These are phyloP conservation scores for Zychaea mexicana DNA, from an alignment of 371 early-diverging fungal species.

Conservation along the genomic window DNA sequence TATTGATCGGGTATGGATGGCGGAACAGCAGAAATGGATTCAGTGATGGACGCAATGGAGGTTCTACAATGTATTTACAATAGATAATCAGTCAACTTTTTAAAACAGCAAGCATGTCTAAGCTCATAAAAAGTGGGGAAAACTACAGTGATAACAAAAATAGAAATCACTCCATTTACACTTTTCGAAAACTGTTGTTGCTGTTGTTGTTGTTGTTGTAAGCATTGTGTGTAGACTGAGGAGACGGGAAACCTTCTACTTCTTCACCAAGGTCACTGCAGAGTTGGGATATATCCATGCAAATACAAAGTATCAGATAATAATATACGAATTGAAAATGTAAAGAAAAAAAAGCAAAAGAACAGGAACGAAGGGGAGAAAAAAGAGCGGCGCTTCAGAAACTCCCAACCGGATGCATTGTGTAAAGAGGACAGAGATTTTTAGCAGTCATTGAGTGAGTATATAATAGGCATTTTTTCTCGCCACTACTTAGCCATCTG, in stretches of 20 bases:
- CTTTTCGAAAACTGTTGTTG: too few species aligned
- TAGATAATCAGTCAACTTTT: neutral
- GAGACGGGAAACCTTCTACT: neutral
- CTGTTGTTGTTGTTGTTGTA: too few species aligned
- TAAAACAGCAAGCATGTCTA: neutral
- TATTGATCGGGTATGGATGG: neutral
- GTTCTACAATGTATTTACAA: neutral
- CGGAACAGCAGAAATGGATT: neutral
- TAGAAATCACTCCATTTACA: neutral
- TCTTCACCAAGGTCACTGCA: slow-evolving; percentile 1
- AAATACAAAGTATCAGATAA: neutral
- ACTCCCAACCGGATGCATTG: too few species aligned
- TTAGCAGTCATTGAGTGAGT: too few species aligned
- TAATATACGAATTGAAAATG: too few species aligned
- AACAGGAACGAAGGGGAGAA: too few species aligned
- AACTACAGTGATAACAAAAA: neutral
- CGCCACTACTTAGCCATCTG: too few species aligned
- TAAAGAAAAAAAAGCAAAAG: too few species aligned
- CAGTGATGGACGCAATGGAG: neutral
- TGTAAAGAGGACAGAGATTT: too few species aligned
- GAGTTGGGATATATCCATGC: slow-evolving; percentile 10
- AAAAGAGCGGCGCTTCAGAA: too few species aligned
- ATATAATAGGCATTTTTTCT: too few species aligned
- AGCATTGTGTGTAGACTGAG: neutral
- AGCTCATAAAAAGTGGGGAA: neutral